Evolutionary conservation across 495 filamentous ascomycete genomes (phyloP), one percentile per base, ranked within the genome.

Genomic region (Xylaria palmicola): DNA sequence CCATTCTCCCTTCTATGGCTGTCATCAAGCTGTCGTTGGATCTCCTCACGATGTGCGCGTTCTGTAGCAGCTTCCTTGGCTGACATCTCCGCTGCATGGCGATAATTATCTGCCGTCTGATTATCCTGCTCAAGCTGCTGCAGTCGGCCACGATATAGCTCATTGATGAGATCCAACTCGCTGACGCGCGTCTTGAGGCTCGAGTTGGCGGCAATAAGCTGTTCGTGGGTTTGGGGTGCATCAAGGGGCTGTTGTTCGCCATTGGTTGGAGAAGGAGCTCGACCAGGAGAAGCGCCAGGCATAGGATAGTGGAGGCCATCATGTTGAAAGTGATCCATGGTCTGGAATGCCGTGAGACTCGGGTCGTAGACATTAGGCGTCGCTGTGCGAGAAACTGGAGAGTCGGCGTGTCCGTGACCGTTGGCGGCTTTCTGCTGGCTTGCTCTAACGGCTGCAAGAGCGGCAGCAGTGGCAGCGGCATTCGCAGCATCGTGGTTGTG

Each of bases 151-250:
- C 90, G 82, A 78, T 95, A 98, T 26, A 98, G 81, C 65, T 92
- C 91, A 66, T 97, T 96, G 73, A 99, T 95, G 49, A 99, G 84
- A 70, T 99, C 94, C 20, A 99, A 81, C 72, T 99, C 94, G 66
- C 83, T 90, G 48, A 97, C 92, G 26, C 93, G 87, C 6, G 92
- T 97, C 78, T 92, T 94, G 36, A 97, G 77, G 41, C 84, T 85
- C 15, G 88, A 88, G 71, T 96, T 96, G 47, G 85, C 80, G 12
- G 88, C 86, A 45, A 90, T 77, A 10, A 95, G 78, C 49, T 87
- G 84, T 65, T 97, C 92, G 65, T 90, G 91, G 9, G 89, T 90
- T 65, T 88, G 90, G 6, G 90, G 86, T 5, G 88, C 81, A 32
- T 95, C 91, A 24, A 87, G 77, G 41, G 56, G 45, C 48, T 89